These are phyloP conservation scores for Allium cepa DNA, from an alignment of 106 monocot genomes.

Conservation along the genomic window DNA sequence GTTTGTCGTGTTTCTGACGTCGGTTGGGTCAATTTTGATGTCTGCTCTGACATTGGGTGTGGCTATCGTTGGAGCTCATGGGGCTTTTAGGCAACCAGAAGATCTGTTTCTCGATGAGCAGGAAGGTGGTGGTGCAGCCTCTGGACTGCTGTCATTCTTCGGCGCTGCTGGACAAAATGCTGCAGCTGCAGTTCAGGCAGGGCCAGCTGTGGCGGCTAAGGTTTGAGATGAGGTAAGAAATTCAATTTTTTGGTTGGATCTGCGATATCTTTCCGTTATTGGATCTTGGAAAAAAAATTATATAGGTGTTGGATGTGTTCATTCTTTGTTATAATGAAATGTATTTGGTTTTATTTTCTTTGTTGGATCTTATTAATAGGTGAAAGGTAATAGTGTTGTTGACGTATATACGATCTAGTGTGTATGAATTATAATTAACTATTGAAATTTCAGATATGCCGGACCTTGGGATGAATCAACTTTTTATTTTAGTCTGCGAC, in stretches of 20 bases:
- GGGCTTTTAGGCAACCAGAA: conserved; percentile 56
- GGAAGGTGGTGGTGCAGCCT: conserved; percentile 25
- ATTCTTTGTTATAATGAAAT: no score
- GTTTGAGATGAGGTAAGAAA: conserved; percentile 11
- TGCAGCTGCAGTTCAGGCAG: conserved; percentile 5
- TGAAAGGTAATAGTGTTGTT: no score
- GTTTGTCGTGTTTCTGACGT: conserved; percentile 45
- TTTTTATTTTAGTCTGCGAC: no score
- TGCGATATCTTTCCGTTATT: no score
- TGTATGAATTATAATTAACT: no score
- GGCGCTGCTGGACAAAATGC: conserved; percentile 18
- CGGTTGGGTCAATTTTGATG: conserved; percentile 65
- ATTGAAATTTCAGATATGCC: no score
- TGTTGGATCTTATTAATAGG: no score
- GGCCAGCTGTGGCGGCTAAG: conserved; percentile 7
- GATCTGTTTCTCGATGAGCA: conserved; percentile 77
- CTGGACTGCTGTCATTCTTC: conserved; percentile 51
- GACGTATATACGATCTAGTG: no score
- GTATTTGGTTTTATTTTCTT: no score
- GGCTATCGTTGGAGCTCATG: conserved; percentile 45
- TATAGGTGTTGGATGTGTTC: no score
- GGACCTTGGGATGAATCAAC: no score
- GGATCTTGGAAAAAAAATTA: no score
- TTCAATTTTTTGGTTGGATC: background rate
- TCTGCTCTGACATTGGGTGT: conserved; percentile 40